These are phyloP conservation scores for Dioscorea cayenensis DNA, from an alignment of 116 monocot species.

Conservation along the genomic window DNA sequence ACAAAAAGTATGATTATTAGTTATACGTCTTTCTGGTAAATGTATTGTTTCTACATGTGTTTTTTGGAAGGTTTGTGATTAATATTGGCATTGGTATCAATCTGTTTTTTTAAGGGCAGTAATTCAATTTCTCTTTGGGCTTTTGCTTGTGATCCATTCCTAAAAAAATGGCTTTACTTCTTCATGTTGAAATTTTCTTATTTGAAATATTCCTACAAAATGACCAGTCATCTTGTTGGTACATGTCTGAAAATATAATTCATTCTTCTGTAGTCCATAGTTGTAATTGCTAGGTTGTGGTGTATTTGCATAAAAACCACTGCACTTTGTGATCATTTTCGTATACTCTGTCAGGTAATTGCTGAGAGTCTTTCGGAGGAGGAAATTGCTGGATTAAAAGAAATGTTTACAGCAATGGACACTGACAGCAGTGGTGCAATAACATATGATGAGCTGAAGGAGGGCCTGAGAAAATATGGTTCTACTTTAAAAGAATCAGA, in stretches of 20 bases:
- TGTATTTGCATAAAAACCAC: background rate
- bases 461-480: conserved; percentile 53
- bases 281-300: background rate
- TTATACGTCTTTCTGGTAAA: too few species aligned
- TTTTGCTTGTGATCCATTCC: background rate
- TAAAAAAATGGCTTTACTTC: too few species aligned
- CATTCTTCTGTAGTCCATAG: background rate
- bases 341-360: conserved; percentile 32
- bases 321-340: background rate
- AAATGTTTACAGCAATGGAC: conserved; percentile 66
- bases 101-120: too few species aligned
- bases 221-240: too few species aligned
- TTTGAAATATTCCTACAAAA: too few species aligned
- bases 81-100: too few species aligned
- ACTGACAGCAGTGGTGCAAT: conserved; percentile 58
- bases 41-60: too few species aligned
- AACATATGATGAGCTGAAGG: conserved; percentile 69
- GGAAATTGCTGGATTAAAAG: conserved; percentile 68
- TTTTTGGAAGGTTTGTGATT: too few species aligned
- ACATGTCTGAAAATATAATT: background rate
- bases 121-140: background rate
- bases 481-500: conserved; percentile 56
- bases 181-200: too few species aligned
- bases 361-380: conserved; percentile 69
- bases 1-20: too few species aligned